Base-by-base conservation (phyloP, 805 yeast genomes). In the Myxozyma neotropica region DNA sequence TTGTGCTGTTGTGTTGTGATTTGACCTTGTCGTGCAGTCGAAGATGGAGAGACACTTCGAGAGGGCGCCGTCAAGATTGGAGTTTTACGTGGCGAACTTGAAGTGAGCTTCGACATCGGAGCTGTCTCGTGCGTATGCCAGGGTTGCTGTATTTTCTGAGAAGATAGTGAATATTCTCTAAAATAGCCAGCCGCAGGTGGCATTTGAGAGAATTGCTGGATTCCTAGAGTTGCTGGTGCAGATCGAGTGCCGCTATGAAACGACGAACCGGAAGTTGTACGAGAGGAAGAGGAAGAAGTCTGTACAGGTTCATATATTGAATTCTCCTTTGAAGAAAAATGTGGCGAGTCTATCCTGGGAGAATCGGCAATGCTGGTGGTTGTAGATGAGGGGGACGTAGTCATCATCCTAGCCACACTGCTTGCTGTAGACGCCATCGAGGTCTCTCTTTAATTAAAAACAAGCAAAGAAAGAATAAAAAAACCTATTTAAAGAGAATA, bases 21-120 rank as follows among this genome's bases (percentile, higher is more conserved):
- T 38, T 38, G 43, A 38, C 21, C 21, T 8, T 13, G 17, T 38
- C 21, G 43, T 15, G 10, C 43, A 38, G n/a, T 17, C 6, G 33
- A 5, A 3, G 53, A 38, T 13, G 45, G 54, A n/a, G 54, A 39
- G 12, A 39, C 38, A 33, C 54, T 39, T 2, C 54, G 54, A 7
- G 54, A n/a, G 21, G 35, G 13, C 44, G 54, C 12, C 7, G 43
- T 38, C 21, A 19, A 38, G 19, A 8, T 15, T 17, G 43, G 17
- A n/a, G 6, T 10, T 38, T 10, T 1, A 19, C 43, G 21, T 15
- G 43, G 6, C n/a, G 21, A 10, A n/a, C 23, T 4, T 8, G 42
- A 38, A 7, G 42, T 13, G 17, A 10, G 19, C 12, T 38, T 8
- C n/a, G 17, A 38, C n/a, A 19, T 17, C n/a, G 21, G 19, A 13